Conservation (phyloP, 176 grass and related monocot species). For the Eragrostis curvula region DNA sequence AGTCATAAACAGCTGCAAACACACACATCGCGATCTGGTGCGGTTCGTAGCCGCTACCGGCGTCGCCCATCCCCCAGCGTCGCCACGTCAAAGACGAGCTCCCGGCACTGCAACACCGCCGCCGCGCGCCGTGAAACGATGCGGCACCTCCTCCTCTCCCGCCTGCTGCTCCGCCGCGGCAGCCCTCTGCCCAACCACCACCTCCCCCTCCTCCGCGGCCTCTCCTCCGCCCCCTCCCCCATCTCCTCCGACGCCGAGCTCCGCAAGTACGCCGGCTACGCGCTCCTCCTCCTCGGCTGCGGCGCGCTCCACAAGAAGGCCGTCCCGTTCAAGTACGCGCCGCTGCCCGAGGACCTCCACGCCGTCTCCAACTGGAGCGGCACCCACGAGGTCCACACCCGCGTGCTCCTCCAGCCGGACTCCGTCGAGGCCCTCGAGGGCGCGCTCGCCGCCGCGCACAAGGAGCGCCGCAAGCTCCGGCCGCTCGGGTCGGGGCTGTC, state of each 20-base stretch:
- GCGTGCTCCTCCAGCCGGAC: conserved; percentile 85
- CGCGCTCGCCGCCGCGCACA: conserved; percentile 59
- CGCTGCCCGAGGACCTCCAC: conserved; percentile 84
- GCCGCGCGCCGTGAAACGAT: conserved; percentile 21
- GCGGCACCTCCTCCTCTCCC: conserved; percentile 64
- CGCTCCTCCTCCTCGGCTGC: conserved; percentile 1
- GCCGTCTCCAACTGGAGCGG: conserved; percentile 91
- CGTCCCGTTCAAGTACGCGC: conserved; percentile 77
- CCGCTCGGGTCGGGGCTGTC: conserved; percentile 84
- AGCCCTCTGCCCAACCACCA: conserved; percentile 8
- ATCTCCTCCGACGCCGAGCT: conserved; percentile 10
- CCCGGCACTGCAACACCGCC: background rate
- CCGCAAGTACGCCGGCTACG: conserved; percentile 23
- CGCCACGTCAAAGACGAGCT: background rate
- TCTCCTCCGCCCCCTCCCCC: conserved; percentile 44
- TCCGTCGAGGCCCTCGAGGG: conserved; percentile 65
- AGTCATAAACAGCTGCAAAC: no score
- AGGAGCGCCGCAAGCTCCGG: conserved; percentile 65
- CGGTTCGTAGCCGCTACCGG: conserved; percentile 19
- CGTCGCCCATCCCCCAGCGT: background rate
- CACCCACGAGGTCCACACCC: conserved; percentile 88
- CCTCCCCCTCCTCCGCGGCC: conserved; percentile 34
- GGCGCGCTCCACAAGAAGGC: conserved; percentile 89
- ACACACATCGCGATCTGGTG: conserved; percentile 44
- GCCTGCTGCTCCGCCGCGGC: conserved; percentile 44